Percentiles rank a stretch among this genome's conserved stretches.
phyloP scores from a whole-genome alignment of 2,329 filamentous ascomycete genomes.

The Phialocephala subalpina region DNA sequence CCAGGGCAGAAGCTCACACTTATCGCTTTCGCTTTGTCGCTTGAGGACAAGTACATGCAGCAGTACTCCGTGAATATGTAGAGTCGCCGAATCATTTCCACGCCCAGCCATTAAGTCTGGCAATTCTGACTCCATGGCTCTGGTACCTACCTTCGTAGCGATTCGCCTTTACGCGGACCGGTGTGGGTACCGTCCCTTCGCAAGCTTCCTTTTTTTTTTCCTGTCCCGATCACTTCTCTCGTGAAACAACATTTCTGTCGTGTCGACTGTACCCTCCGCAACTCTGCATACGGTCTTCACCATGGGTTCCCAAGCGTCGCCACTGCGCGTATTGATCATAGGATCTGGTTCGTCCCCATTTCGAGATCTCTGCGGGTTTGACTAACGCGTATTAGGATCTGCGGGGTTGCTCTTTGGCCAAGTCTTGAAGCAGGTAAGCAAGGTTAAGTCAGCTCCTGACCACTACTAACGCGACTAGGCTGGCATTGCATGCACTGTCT shows the following conservation, averaged over 20 bases:
- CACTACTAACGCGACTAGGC: conserved; percentile 23
- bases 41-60: not conserved
- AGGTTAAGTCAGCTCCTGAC: not conserved
- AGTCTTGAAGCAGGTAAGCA: conserved; percentile 32
- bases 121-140: conserved; percentile 4
- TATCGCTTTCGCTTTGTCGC: not conserved
- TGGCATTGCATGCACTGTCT: conserved; percentile 42
- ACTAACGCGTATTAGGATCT: conserved; percentile 27
- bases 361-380: not conserved
- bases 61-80: not conserved
- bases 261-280: not conserved
- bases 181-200: not conserved
- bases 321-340: conserved; percentile 32
- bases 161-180: too few species aligned
- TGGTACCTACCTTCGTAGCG: conserved; percentile 5
- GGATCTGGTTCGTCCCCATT: conserved; percentile 26
- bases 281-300: not conserved
- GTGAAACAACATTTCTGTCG: not conserved
- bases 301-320: conserved; percentile 25
- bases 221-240: not conserved
- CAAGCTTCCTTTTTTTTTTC: not conserved
- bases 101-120: not conserved
- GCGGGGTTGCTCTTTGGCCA: conserved; percentile 31
- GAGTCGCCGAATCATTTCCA: not conserved
- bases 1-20: not conserved